A percentile compares a stretch with the other conserved stretches of the same genome.
phyloP scores from a whole-genome alignment of 345 rosid genomes.

The Populus euphratica region DNA sequence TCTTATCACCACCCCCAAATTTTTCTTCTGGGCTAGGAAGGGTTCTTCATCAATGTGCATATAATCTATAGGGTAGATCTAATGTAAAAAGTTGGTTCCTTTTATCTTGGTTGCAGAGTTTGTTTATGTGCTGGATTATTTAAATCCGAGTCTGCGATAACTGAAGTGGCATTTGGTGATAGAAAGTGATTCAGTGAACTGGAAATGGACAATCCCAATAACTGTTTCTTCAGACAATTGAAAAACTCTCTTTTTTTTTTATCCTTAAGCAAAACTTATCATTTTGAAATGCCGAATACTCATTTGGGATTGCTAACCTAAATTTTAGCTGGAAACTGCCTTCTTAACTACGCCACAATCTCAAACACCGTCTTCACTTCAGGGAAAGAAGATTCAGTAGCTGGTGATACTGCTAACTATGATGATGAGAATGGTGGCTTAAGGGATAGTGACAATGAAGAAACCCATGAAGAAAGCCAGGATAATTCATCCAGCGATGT shows the following conservation, averaged over 20 bases:
- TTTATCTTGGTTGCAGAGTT: no score
- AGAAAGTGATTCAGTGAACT: background rate
- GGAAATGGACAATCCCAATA: background rate
- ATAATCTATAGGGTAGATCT: no score
- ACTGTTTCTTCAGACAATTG: background rate
- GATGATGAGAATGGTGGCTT: conserved; percentile 41
- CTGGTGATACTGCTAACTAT: conserved; percentile 60
- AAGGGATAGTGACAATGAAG: conserved; percentile 55
- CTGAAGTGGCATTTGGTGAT: no score
- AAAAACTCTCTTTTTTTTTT: background rate
- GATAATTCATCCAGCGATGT: conserved; percentile 54
- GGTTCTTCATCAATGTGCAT: no score
- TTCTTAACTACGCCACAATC: background rate
- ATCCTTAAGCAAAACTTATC: background rate
- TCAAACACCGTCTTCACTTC: no score
- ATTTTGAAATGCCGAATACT: background rate
- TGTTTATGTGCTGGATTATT: no score
- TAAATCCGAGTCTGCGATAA: background rate
- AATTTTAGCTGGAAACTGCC: background rate
- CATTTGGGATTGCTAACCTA: background rate
- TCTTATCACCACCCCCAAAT: no score
- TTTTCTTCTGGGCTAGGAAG: no score
- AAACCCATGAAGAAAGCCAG: conserved; percentile 39
- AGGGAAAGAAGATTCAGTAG: no score
- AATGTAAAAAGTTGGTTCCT: no score